Conservation (phyloP, 2,329 filamentous ascomycete genomes). For the Colletotrichum godetiae region DNA sequence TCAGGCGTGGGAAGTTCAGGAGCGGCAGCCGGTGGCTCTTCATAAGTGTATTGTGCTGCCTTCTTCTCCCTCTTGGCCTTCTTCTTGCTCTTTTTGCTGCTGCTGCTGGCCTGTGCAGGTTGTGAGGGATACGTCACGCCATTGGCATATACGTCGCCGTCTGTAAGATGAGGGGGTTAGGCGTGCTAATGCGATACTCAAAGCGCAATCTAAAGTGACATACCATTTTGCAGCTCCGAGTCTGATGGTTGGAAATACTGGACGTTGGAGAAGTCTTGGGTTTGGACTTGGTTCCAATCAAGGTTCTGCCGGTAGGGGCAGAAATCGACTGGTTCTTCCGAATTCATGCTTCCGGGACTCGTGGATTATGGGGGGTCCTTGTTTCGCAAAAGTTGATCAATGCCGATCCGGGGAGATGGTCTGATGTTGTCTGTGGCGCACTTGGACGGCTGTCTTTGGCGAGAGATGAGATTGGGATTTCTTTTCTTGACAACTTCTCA, state of each 20-base stretch:
- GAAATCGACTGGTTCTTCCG: constrained; percentile 48
- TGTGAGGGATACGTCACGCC: constrained; percentile 25
- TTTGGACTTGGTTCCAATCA: constrained; percentile 52
- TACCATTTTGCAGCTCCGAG: constrained; percentile 46
- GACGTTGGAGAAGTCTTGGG: constrained; percentile 56
- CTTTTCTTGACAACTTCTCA: constrained; percentile 6
- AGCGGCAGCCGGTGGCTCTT: not conserved
- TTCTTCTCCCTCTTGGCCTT: constrained; percentile 37
- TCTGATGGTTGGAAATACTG: constrained; percentile 53
- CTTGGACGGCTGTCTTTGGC: not conserved
- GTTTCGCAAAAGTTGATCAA: constrained; percentile 28
- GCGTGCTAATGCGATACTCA: not conserved
- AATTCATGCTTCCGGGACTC: constrained; percentile 54
- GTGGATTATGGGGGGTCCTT: constrained; percentile 27
- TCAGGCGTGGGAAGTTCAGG: constrained; percentile 15
- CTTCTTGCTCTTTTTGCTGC: constrained; percentile 36
- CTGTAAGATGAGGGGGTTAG: constrained; percentile 6
- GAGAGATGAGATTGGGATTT: not conserved
- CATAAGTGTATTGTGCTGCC: constrained; percentile 1
- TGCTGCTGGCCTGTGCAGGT: constrained; percentile 5
- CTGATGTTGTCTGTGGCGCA: constrained; percentile 2
- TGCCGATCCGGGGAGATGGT: constrained; percentile 21
- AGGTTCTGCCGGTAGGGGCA: constrained; percentile 53
- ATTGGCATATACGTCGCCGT: constrained; percentile 30
- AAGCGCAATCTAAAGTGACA: not conserved